Conservation (phyloP, 768 basidiomycete genomes). For the Mycena kentingensis region DNA sequence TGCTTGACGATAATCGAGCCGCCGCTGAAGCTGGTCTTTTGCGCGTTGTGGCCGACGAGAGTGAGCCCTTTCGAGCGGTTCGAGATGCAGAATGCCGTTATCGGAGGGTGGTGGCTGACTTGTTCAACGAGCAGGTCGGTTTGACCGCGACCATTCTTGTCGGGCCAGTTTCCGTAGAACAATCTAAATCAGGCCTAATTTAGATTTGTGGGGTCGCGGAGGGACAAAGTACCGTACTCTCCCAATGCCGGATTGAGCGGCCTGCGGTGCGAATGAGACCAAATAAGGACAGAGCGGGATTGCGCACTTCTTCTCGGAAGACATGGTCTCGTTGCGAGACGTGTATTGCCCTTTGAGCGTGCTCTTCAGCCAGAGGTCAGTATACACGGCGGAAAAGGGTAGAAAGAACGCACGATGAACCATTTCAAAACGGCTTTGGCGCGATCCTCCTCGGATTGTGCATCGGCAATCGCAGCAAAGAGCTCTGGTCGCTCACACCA, state of each 20-base stretch:
- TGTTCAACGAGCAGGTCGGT: slow-evolving; percentile 89
- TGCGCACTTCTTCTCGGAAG: slow-evolving; percentile 93
- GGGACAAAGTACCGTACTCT: slow-evolving; percentile 64
- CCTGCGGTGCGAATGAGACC: slow-evolving; percentile 39
- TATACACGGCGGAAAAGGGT: background rate
- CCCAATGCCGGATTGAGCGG: slow-evolving; percentile 96
- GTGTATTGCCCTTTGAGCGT: slow-evolving; percentile 97
- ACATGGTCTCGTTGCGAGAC: slow-evolving; percentile 91
- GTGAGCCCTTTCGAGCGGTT: slow-evolving; percentile 76
- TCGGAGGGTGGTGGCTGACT: slow-evolving; percentile 93
- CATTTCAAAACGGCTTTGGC: slow-evolving; percentile 84
- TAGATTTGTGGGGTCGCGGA: background rate
- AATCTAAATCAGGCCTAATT: slow-evolving; percentile 44
- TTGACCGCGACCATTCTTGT: slow-evolving; percentile 69
- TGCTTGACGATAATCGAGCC: slow-evolving; percentile 88
- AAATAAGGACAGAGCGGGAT: background rate
- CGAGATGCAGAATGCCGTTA: slow-evolving; percentile 85
- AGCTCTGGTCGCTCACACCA: slow-evolving; percentile 95
- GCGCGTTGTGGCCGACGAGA: slow-evolving; percentile 86
- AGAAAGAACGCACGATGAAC: slow-evolving; percentile 77
- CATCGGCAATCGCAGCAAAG: slow-evolving; percentile 85
- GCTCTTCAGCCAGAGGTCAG: slow-evolving; percentile 44
- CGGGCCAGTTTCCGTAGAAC: slow-evolving; percentile 91
- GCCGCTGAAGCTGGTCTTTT: slow-evolving; percentile 90
- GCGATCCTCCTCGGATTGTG: slow-evolving; percentile 70